Evolutionary conservation across 176 grass and related monocot species (phyloP).

Genomic region (bread wheat (Triticum aestivum)): DNA sequence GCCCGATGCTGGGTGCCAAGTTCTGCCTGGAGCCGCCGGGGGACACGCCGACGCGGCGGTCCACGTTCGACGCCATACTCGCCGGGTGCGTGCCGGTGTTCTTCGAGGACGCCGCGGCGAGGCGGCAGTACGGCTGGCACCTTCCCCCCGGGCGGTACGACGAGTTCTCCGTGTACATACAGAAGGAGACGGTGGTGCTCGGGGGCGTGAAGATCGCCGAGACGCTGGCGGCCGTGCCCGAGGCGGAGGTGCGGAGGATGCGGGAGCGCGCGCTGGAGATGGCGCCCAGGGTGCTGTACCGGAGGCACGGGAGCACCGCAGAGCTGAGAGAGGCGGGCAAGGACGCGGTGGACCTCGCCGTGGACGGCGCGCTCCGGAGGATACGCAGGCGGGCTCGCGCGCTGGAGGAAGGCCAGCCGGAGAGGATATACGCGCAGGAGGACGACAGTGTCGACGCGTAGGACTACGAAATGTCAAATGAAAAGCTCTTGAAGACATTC

Average conservation of each 20-base stretch:
- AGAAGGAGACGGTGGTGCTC: constrained; percentile 74
- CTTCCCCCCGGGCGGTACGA: constrained; percentile 42
- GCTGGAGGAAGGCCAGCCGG: constrained; percentile 41
- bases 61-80: constrained; percentile 67
- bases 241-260: constrained; percentile 53
- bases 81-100: constrained; percentile 72
- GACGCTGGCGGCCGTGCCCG: constrained; percentile 39
- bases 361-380: constrained; percentile 66
- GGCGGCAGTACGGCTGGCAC: constrained; percentile 59
- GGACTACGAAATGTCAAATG: neutral
- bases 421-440: constrained; percentile 51
- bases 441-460: constrained; percentile 41
- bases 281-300: constrained; percentile 60
- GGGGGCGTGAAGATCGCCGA: constrained; percentile 40
- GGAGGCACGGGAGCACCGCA: constrained; percentile 43
- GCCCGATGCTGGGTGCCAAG: constrained; percentile 47
- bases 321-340: constrained; percentile 41
- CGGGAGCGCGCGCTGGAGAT: constrained; percentile 47
- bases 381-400: constrained; percentile 48
- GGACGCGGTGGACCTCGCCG: constrained; percentile 69
- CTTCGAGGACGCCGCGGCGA: constrained; percentile 53
- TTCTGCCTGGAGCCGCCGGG: constrained; percentile 74
- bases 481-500: neutral
- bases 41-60: constrained; percentile 55
- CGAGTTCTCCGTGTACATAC: constrained; percentile 72